These are phyloP conservation scores for Stephania japonica DNA, from an alignment of 164 flowering plant genomes.

Conservation along the genomic window DNA sequence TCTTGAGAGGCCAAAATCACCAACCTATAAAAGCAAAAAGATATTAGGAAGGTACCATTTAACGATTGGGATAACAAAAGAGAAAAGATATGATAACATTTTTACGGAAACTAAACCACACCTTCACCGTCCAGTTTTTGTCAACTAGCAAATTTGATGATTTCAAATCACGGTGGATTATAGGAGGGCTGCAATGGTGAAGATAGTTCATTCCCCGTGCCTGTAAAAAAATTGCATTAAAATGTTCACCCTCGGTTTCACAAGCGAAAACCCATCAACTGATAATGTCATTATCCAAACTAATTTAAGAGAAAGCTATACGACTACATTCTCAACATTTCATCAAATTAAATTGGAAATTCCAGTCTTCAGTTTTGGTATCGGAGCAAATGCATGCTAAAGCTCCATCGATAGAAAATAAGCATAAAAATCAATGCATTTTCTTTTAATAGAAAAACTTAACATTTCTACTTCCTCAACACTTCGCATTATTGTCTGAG, in stretches of 20 bases:
- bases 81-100: not conserved
- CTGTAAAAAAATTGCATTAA: conserved; percentile 30
- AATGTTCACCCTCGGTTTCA: not conserved
- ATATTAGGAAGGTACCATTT: not conserved
- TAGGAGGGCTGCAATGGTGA: conserved; percentile 88
- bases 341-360: no score
- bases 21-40: conserved; percentile 54
- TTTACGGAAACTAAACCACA: conserved; percentile 17
- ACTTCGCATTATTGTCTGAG: not conserved
- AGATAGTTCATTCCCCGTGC: conserved; percentile 97
- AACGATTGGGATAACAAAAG: not conserved
- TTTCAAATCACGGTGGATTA: conserved; percentile 92
- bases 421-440: not conserved
- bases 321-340: not conserved
- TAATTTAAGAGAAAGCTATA: not conserved
- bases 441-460: not conserved
- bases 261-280: not conserved
- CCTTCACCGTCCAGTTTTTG: conserved; percentile 97
- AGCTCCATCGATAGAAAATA: not conserved
- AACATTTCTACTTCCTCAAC: not conserved
- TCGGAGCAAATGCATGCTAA: no score
- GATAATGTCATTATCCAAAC: not conserved
- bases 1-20: conserved; percentile 96
- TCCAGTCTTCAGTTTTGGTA: no score
- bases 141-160: conserved; percentile 95